Percentiles rank a stretch among this genome's conserved stretches.
phyloP scores from a whole-genome alignment of 345 rosid genomes.

The Raphanus raphanistrum region DNA sequence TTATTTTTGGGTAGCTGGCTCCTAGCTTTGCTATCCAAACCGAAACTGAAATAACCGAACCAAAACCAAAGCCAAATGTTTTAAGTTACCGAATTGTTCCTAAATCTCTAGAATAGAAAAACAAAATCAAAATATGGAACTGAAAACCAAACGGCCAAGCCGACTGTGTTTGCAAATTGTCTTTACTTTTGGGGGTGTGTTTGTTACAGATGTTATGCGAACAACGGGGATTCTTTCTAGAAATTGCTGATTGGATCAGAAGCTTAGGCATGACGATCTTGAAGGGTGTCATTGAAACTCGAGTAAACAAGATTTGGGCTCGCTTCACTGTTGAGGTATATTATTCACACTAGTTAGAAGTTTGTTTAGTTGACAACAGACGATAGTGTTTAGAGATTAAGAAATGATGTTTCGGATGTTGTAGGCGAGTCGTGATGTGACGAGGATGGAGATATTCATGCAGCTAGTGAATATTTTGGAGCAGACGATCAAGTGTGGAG shows the following conservation, averaged over 20 bases:
- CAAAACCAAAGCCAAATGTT: no score
- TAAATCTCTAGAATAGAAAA: no score
- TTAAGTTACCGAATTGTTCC: no score
- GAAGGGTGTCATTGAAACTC: slow-evolving; percentile 89
- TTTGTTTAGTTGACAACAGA: neutral
- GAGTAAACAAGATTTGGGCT: slow-evolving; percentile 85
- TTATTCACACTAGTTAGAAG: neutral
- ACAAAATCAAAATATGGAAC: no score
- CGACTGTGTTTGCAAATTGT: neutral
- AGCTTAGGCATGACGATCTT: slow-evolving; percentile 92
- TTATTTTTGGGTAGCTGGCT: no score
- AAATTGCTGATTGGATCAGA: slow-evolving; percentile 85
- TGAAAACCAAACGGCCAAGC: no score
- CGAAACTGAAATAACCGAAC: no score
- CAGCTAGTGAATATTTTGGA: slow-evolving; percentile 80
- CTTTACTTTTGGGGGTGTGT: neutral
- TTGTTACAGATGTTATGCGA: slow-evolving; percentile 82
- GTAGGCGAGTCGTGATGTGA: slow-evolving; percentile 85
- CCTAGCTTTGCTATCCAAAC: no score
- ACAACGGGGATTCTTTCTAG: slow-evolving; percentile 89
- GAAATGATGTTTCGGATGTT: slow-evolving; percentile 4
- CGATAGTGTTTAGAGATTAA: neutral
- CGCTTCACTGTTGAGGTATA: slow-evolving; percentile 87
- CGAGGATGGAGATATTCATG: slow-evolving; percentile 93
- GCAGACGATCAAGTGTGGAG: slow-evolving; percentile 62